Conservation (phyloP, 139 green algal genomes). For the Closterium sp. region DNA sequence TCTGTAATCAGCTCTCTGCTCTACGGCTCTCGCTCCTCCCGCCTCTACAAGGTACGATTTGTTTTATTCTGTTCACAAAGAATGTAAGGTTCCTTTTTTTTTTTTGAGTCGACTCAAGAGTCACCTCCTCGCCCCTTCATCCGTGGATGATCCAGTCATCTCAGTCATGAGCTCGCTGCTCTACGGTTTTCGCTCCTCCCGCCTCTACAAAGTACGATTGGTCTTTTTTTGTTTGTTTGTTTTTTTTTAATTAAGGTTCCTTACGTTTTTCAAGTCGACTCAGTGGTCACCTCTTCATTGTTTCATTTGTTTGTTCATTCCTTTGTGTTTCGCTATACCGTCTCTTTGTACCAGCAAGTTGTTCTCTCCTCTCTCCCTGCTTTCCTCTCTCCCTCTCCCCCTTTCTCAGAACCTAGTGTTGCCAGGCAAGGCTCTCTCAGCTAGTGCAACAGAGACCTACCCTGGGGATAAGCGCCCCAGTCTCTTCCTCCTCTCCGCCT, state of each 20-base stretch:
- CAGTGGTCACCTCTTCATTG: too few relatives aligned
- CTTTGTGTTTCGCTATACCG: too few relatives aligned
- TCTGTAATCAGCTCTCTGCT: slow-evolving; percentile 60
- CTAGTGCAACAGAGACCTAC: slow-evolving; percentile 54
- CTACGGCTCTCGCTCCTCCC: slow-evolving; percentile 56
- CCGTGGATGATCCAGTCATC: background rate
- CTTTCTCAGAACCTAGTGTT: slow-evolving; percentile 54
- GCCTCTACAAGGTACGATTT: too few relatives aligned
- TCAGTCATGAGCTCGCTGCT: slow-evolving; percentile 59
- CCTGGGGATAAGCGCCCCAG: slow-evolving; percentile 66
- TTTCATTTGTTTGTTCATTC: too few relatives aligned
- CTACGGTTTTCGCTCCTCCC: slow-evolving; percentile 55
- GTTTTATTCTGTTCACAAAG: too few relatives aligned
- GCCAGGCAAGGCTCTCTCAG: slow-evolving; percentile 54
- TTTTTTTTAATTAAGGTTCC: too few relatives aligned
- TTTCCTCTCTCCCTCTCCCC: background rate
- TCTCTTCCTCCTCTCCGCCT: slow-evolving; percentile 51
- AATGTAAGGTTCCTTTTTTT: too few relatives aligned
- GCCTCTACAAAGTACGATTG: slow-evolving; percentile 58
- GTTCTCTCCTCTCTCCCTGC: background rate
- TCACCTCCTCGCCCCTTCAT: slow-evolving; percentile 56
- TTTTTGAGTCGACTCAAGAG: too few relatives aligned
- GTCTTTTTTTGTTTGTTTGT: background rate
- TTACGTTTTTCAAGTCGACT: background rate
- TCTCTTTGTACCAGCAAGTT: too few relatives aligned